phyloP scores from a whole-genome alignment of 2,329 filamentous ascomycete species.

The Magnaporthales sp. region DNA sequence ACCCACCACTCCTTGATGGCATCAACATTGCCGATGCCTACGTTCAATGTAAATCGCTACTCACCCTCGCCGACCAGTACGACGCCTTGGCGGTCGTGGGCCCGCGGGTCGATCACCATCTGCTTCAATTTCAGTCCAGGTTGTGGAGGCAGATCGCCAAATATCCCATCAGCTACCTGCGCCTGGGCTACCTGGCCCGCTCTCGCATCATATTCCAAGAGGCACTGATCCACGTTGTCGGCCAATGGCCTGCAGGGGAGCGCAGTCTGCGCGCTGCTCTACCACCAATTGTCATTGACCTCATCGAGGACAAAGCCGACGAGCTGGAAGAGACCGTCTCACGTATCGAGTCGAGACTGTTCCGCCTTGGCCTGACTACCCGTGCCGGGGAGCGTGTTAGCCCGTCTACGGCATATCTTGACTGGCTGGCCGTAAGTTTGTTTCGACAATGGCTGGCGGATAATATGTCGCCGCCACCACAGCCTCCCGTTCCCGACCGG shows the following conservation, averaged over 20 bases:
- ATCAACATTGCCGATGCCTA: slow-evolving; percentile 90
- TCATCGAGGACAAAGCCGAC: slow-evolving; percentile 92
- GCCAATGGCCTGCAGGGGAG: slow-evolving; percentile 81
- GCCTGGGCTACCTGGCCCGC: slow-evolving; percentile 76
- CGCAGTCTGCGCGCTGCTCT: slow-evolving; percentile 67
- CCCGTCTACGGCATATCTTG: slow-evolving; percentile 71
- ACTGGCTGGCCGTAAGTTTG: slow-evolving; percentile 80
- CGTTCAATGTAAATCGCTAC: slow-evolving; percentile 83
- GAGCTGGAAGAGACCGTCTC: slow-evolving; percentile 78
- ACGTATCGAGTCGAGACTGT: slow-evolving; percentile 72
- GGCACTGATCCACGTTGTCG: slow-evolving; percentile 86
- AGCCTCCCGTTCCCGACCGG: slow-evolving; percentile 18
- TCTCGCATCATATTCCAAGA: slow-evolving; percentile 80
- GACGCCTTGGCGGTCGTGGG: slow-evolving; percentile 83
- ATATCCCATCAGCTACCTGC: slow-evolving; percentile 87
- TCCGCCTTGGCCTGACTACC: slow-evolving; percentile 71
- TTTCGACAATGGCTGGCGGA: slow-evolving; percentile 93
- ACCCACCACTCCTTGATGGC: slow-evolving; percentile 70
- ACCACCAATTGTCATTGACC: slow-evolving; percentile 68
- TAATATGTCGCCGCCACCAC: slow-evolving; percentile 67
- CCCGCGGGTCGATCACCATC: slow-evolving; percentile 84
- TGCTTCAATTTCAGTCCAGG: slow-evolving; percentile 82
- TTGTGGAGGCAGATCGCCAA: slow-evolving; percentile 96
- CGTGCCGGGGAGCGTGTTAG: slow-evolving; percentile 73
- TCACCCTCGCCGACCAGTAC: slow-evolving; percentile 88